phyloP scores from a whole-genome alignment of 768 basidiomycete species.

The Coprinellus aureogranulatus region DNA sequence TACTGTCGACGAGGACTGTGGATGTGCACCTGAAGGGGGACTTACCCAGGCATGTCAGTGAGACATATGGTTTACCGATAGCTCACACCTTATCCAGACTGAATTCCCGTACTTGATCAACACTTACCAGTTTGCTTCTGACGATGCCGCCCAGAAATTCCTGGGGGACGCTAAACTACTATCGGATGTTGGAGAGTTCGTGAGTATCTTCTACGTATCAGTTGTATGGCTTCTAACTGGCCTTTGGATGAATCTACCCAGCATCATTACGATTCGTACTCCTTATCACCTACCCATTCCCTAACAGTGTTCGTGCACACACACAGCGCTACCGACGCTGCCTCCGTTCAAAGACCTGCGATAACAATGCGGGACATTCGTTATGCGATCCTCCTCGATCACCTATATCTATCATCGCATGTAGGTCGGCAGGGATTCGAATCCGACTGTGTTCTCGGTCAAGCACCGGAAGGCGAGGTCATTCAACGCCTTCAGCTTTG shows the following conservation, averaged over 20 bases:
- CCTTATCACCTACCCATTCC: not conserved
- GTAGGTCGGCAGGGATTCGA: too few relatives aligned
- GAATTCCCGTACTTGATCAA: slow-evolving; percentile 1
- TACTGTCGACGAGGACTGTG: slow-evolving; percentile 1
- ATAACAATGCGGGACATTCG: slow-evolving; percentile 9
- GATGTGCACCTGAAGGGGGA: not conserved
- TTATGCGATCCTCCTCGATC: slow-evolving; percentile 5
- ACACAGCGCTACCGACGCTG: slow-evolving; percentile 4
- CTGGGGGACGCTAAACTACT: slow-evolving; percentile 4
- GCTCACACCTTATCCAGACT: not conserved
- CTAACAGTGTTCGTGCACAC: slow-evolving; percentile 5
- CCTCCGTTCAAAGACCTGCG: not conserved
- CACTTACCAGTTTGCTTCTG: slow-evolving; percentile 1
- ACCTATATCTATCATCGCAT: slow-evolving; percentile 6
- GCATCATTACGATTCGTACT: slow-evolving; percentile 9
- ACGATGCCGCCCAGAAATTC: not conserved
- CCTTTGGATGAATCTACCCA: not conserved
- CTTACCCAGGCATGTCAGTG: not conserved
- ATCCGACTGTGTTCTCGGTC: too few relatives aligned
- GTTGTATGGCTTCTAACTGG: not conserved
- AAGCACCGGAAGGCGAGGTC: too few relatives aligned
- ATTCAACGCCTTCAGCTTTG: too few relatives aligned
- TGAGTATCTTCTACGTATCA: not conserved
- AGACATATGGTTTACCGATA: not conserved
- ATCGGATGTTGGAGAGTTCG: slow-evolving; percentile 8